These are phyloP conservation scores for Emergomyces orientalis DNA, from an alignment of 2,329 filamentous ascomycete species.

Conservation along the genomic window DNA sequence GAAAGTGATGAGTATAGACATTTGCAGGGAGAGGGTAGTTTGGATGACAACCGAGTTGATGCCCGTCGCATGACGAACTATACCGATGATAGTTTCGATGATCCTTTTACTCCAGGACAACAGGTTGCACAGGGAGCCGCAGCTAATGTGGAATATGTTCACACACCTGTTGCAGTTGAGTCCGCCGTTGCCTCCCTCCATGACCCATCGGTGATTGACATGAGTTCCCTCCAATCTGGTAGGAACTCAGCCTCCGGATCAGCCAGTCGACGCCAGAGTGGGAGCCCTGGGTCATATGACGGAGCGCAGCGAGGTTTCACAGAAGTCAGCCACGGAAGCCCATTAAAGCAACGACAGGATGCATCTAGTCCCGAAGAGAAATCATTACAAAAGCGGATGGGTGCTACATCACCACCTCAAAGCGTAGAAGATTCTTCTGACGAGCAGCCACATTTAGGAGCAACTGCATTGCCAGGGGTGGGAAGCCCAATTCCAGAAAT, in stretches of 20 bases:
- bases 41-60: constrained; percentile 47
- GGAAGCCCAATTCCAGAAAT: constrained; percentile 68
- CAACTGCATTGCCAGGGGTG: constrained; percentile 59
- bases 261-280: constrained; percentile 30
- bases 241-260: constrained; percentile 39
- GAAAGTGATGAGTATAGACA: constrained; percentile 15
- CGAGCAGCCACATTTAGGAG: constrained; percentile 50
- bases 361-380: constrained; percentile 29
- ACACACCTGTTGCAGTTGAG: constrained; percentile 64
- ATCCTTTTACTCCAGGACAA: constrained; percentile 53
- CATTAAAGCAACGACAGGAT: constrained; percentile 37
- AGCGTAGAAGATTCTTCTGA: constrained; percentile 43
- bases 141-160: constrained; percentile 67
- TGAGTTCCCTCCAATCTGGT: constrained; percentile 43
- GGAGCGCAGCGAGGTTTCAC: constrained; percentile 18
- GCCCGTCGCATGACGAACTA: constrained; percentile 41
- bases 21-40: constrained; percentile 13
- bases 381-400: constrained; percentile 32
- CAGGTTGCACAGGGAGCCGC: constrained; percentile 60
- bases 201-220: constrained; percentile 68
- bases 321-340: constrained; percentile 32
- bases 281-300: constrained; percentile 22
- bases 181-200: constrained; percentile 86
- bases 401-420: constrained; percentile 44
- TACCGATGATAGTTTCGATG: constrained; percentile 48